phyloP scores from a whole-genome alignment of 306 rosid species.

The apple (Malus domestica) region DNA sequence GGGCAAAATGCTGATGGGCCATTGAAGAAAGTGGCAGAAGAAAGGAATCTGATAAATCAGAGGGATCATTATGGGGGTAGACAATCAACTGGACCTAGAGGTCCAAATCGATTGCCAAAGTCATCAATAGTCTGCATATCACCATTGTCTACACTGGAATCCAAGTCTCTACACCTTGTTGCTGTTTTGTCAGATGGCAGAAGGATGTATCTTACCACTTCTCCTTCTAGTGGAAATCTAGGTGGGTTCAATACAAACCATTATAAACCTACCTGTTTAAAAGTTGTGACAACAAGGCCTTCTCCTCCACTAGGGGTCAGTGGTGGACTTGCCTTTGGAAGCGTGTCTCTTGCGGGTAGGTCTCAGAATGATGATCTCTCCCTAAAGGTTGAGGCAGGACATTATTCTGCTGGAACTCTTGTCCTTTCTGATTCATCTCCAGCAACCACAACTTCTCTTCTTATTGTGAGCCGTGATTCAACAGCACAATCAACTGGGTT shows the following conservation, averaged over 20 bases:
- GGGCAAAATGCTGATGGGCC: constrained; percentile 81
- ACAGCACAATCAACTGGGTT: constrained; percentile 55
- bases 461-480: constrained; percentile 75
- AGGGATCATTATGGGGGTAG: constrained; percentile 77
- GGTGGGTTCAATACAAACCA: constrained; percentile 63
- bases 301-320: constrained; percentile 92
- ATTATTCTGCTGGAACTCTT: constrained; percentile 89
- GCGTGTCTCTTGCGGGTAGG: constrained; percentile 72
- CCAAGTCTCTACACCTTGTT: constrained; percentile 84
- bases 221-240: constrained; percentile 78
- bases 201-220: constrained; percentile 90
- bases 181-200: constrained; percentile 94
- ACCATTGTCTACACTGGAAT: constrained; percentile 83
- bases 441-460: constrained; percentile 76
- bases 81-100: constrained; percentile 73
- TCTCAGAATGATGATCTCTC: constrained; percentile 87
- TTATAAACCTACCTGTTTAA: constrained; percentile 67
- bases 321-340: constrained; percentile 84
- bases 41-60: constrained; percentile 74
- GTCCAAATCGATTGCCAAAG: constrained; percentile 53
- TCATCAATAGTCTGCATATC: constrained; percentile 82
- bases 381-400: constrained; percentile 80
- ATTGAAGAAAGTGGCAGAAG: constrained; percentile 92
- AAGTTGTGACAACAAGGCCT: constrained; percentile 92
- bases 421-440: constrained; percentile 94